Percentiles rank a stretch among this genome's conserved stretches.
These are phyloP conservation scores for Rhypophila decipiens DNA, from an alignment of 495 filamentous ascomycete genomes.

Conservation along the genomic window DNA sequence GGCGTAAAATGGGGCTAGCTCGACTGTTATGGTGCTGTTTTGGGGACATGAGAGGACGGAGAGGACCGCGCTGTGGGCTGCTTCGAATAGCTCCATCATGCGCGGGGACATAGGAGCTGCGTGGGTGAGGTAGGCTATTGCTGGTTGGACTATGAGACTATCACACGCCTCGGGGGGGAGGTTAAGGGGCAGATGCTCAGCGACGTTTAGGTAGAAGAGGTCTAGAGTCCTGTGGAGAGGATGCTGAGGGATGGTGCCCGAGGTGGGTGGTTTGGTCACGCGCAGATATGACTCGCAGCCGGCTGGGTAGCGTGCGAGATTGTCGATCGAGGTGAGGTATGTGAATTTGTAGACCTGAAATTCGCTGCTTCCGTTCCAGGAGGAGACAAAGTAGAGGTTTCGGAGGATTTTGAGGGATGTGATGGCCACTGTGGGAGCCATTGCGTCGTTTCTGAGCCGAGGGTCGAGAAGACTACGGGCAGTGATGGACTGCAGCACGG, in stretches of 20 bases:
- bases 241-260: constrained; percentile 60
- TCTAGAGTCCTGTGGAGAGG: constrained; percentile 75
- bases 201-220: constrained; percentile 85
- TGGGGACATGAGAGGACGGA: constrained; percentile 74
- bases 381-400: constrained; percentile 82
- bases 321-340: constrained; percentile 82
- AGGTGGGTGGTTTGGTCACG: constrained; percentile 51
- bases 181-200: constrained; percentile 75
- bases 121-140: constrained; percentile 69
- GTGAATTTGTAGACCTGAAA: constrained; percentile 82
- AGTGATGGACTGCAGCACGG: constrained; percentile 66
- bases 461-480: constrained; percentile 51
- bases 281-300: constrained; percentile 65
- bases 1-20: constrained; percentile 79
- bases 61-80: constrained; percentile 82
- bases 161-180: constrained; percentile 62
- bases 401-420: constrained; percentile 75
- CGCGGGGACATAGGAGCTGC: constrained; percentile 32
- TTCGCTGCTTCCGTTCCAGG: constrained; percentile 62
- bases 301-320: constrained; percentile 66
- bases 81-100: constrained; percentile 74
- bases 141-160: constrained; percentile 65
- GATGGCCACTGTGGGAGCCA: constrained; percentile 65
- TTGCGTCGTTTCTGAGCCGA: constrained; percentile 34
- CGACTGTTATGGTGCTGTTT: constrained; percentile 62